Evolutionary conservation across 352 stramenopile genomes (phyloP), one percentile per base, ranked within the genome.

Genomic region (Peronosclerospora sorghi): DNA sequence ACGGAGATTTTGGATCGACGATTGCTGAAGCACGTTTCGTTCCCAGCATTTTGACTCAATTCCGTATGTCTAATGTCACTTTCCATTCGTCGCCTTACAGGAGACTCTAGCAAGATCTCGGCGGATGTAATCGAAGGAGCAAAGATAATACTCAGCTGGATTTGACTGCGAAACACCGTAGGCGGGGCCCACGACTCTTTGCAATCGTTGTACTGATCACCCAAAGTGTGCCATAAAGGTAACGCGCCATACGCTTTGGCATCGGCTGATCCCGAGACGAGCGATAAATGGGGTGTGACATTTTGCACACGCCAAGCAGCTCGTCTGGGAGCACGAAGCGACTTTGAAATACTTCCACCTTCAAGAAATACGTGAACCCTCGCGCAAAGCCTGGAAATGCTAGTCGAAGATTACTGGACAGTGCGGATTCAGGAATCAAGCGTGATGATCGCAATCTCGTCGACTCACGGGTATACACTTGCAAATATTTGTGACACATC

Each of bases 131-230:
- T 64, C 1, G 72, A 81, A 23, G 78, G 78, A 10, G 73, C 62
- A 46, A 87, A 90, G 48, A 91, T 84, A 8, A 91, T 76, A 1
- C 71, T 67, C 14, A 86, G 57, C 45, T 91, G 78, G 35, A 91
- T 73, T 1, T 74, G 73, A 8, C 78, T 75, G 8, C 73, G 65
- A 43, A 88, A 91, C 4, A 91, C 78, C 45, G 87, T 91, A n/a
- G n/a, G n/a, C n/a, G n/a, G n/a, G n/a, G n/a, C n/a, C n/a, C n/a
- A n/a, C n/a, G n/a, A n/a, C n/a, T n/a, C n/a, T n/a, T n/a, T n/a
- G n/a, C n/a, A n/a, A n/a, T n/a, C n/a, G n/a, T n/a, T n/a, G n/a
- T n/a, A n/a, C n/a, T n/a, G n/a, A n/a, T n/a, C n/a, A n/a, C n/a
- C n/a, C n/a, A n/a, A n/a, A n/a, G n/a, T n/a, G 39, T 89, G 74